Conservation (phyloP, 164 flowering plant genomes). For the Vitis riparia region DNA sequence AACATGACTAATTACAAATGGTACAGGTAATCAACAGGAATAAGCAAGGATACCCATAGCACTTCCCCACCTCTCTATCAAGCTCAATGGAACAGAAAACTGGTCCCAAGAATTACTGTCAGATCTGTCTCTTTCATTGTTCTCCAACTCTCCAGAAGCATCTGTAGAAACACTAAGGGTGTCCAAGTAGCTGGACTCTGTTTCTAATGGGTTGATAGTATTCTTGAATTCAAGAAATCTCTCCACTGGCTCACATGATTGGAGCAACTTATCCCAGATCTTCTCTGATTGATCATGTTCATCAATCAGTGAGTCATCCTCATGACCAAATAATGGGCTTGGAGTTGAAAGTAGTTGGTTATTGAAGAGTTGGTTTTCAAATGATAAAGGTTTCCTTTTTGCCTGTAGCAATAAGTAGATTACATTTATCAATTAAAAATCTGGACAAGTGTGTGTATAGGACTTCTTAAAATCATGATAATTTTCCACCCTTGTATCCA, state of each 20-base stretch:
- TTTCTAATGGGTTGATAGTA: constrained; percentile 14
- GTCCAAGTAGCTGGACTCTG: constrained; percentile 12
- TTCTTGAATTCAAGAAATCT: constrained; percentile 63
- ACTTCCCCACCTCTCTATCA: constrained; percentile 92
- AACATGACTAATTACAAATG: not conserved
- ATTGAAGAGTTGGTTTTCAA: constrained; percentile 41
- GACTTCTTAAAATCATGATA: too few species aligned
- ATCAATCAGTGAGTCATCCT: constrained; percentile 15
- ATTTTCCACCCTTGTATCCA: too few species aligned
- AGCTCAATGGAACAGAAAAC: constrained; percentile 65
- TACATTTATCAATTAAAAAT: not conserved
- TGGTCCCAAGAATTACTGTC: constrained; percentile 20
- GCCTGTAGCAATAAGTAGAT: constrained; percentile 46
- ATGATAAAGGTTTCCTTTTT: constrained; percentile 64
- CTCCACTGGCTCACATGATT: constrained; percentile 62
- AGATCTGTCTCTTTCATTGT: constrained; percentile 25
- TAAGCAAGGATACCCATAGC: constrained; percentile 91
- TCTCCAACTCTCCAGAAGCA: constrained; percentile 22
- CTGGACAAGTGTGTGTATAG: too few species aligned
- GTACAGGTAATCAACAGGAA: not conserved
- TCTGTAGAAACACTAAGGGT: constrained; percentile 12
- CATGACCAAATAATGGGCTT: constrained; percentile 40
- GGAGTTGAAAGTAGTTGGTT: constrained; percentile 57
- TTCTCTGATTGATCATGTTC: constrained; percentile 29
- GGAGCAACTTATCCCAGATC: constrained; percentile 31